Evolutionary conservation across 2,329 filamentous ascomycete genomes (phyloP), one percentile per base, ranked within the genome.

Genomic region (Aspergillus sp.): DNA sequence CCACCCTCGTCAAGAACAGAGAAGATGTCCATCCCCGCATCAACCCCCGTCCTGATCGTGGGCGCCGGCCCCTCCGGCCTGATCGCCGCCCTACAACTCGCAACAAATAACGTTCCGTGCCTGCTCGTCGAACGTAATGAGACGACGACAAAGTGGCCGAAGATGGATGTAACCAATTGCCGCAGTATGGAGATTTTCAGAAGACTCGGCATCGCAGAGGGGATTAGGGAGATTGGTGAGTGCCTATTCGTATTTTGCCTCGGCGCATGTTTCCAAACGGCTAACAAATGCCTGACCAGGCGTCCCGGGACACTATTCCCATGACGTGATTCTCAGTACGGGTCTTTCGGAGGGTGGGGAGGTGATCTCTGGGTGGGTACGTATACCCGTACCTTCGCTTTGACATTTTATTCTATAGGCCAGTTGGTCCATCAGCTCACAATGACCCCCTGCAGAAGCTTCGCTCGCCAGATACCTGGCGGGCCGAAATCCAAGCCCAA

Each of bases 61-160:
- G 71, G 71, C 17, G 70, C 57, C 4, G 71, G 71, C 1, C 71
- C 71, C 7, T 66, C 66, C 8, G 71, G 71, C 0, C 47, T 72
- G 50, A 53, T 74, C 4, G 56, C 63, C 2, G 70, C 71, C 0
- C 60, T 60, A 7, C 65, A 67, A 51, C 65, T 71, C 1, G 64
- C 65, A 13, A 45, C 46, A 5, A 54, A 68, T 34, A 64, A 67
- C n/a, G 61, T 68, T 23, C 63, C 52, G 31, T 70, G 61, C 19
- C 55, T 70, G 2, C 60, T 76, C 1, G 58, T 68, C 6, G 73
- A 75, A 58, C 62, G 64, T 4, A 38, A 38, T 11, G 3, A 38
- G 8, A 38, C 31, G 17, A 75, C 71, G 4, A 76, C 71, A 1
- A 68, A 68, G 66, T 79, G 74, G 74, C 76, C 77, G 0, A 79